These are phyloP conservation scores for Prunus campanulata DNA, from an alignment of 306 rosid species.

Conservation along the genomic window DNA sequence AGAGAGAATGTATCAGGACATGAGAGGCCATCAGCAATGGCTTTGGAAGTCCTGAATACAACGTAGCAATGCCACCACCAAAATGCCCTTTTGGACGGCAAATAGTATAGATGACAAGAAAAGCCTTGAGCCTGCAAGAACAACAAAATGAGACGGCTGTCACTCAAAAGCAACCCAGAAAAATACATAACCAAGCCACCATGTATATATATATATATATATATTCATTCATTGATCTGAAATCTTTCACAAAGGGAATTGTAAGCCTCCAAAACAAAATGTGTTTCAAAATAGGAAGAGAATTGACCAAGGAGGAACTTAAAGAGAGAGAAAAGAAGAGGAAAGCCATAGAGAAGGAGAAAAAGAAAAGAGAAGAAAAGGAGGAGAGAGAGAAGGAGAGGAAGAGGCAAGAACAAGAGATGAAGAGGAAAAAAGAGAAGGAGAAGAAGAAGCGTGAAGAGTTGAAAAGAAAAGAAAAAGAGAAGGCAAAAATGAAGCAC, in stretches of 20 bases:
- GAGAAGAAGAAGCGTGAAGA: conserved; percentile 23
- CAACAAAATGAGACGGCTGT: conserved; percentile 10
- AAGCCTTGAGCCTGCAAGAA: not conserved
- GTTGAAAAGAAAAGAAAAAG: conserved; percentile 12
- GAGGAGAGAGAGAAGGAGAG: conserved; percentile 22
- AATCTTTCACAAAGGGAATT: not conserved
- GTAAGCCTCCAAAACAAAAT: conserved; percentile 6
- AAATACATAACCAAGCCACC: not conserved
- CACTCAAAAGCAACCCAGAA: not conserved
- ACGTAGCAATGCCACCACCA: not conserved
- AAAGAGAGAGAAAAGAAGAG: conserved; percentile 39
- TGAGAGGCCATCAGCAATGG: not conserved
- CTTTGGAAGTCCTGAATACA: not conserved
- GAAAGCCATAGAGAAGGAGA: conserved; percentile 34
- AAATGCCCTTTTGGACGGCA: conserved; percentile 24
- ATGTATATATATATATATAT: not conserved
- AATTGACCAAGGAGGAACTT: conserved; percentile 38
- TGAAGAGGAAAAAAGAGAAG: conserved; percentile 14
- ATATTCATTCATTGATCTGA: not conserved
- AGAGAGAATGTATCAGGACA: not conserved
- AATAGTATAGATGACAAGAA: not conserved
- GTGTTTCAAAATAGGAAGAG: conserved; percentile 48
- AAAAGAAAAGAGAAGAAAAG: conserved; percentile 3
- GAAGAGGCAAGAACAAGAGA: conserved; percentile 2
- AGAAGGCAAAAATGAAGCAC: conserved; percentile 24